Evolutionary conservation across 1,284 basidiomycete species (phyloP), one percentile per base, ranked within the genome.

Genomic region (Ceratobasidium sp.): DNA sequence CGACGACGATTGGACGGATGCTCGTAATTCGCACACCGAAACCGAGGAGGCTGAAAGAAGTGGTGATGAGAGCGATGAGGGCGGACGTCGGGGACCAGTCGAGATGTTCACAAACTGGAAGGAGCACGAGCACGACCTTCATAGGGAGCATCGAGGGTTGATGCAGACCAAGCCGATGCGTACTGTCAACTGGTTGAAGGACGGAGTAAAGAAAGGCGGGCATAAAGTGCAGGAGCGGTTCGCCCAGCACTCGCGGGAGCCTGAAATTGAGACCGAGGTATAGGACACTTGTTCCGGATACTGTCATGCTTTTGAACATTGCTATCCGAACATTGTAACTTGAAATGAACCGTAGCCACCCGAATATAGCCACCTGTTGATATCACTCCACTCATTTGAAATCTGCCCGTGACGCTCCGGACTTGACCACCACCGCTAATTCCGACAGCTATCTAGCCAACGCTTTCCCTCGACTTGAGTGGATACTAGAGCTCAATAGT

Each of bases 181-280:
- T 43, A 83, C 82, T 8, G 82, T 80, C n/a, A 84, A 84, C 64
- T 87, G 86, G 86, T 85, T 86, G 81, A 81, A 83, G 78, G 83
- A 83, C 43, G 67, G 67, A 17, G 69, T 71, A 5, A 71, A 71
- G 69, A 59, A 59, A 61, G 54, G 56, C 5, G 69, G 56, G 15
- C 54, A 59, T 7, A 71, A 71, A 61, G 56, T 71, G 25, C 54
- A 71, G 56, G 56, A 61, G 40, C 56, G 66, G 29, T 69, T 76
- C 34, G n/a, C 65, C 19, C 56, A 68, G 34, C 65, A 59, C 65
- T 67, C 52, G 43, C 75, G 54, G 34, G 56, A 76, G 22, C 65
- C 66, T 22, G 66, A 76, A 11, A 62, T 68, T 25, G 75, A 76
- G n/a, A 76, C 74, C n/a, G 74, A 76, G 43, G 74, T 54, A 43